A percentile compares a stretch with the other conserved stretches of the same genome.
phyloP scores from a whole-genome alignment of 371 early-diverging fungal genomes.

The Rhizopus arrhizus region DNA sequence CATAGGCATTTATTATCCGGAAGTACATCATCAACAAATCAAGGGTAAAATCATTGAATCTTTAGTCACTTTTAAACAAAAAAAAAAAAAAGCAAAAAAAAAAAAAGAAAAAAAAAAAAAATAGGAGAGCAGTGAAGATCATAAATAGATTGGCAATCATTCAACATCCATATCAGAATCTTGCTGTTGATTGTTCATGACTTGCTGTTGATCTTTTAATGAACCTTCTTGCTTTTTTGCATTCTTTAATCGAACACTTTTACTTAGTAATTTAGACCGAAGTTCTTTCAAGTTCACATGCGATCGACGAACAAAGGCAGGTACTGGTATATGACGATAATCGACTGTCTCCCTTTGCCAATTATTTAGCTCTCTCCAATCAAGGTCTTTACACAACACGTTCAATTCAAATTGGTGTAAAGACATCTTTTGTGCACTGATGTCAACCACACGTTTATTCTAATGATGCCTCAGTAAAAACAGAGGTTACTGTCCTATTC shows the following conservation, averaged over 20 bases:
- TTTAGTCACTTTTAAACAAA: no score
- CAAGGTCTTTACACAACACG: slow-evolving; percentile 27
- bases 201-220: neutral
- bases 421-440: slow-evolving; percentile 42
- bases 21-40: no score
- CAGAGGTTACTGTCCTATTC: neutral
- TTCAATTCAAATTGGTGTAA: slow-evolving; percentile 30
- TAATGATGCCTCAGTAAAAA: neutral
- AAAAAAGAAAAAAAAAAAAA: no score
- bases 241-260: slow-evolving; percentile 27
- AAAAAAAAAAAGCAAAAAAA: no score
- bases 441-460: slow-evolving; percentile 29
- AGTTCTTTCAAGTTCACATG: slow-evolving; percentile 23
- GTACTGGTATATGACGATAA: slow-evolving; percentile 40
- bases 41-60: no score
- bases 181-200: neutral
- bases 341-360: slow-evolving; percentile 43
- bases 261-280: slow-evolving; percentile 24
- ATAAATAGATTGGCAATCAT: slow-evolving; percentile 1
- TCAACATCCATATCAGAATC: slow-evolving; percentile 40
- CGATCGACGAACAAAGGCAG: slow-evolving; percentile 35
- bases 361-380: slow-evolving; percentile 33
- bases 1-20: no score
- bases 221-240: slow-evolving; percentile 12
- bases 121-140: no score